Base-by-base conservation (phyloP, 495 filamentous ascomycete species). In the Daldinia bambusicola region DNA sequence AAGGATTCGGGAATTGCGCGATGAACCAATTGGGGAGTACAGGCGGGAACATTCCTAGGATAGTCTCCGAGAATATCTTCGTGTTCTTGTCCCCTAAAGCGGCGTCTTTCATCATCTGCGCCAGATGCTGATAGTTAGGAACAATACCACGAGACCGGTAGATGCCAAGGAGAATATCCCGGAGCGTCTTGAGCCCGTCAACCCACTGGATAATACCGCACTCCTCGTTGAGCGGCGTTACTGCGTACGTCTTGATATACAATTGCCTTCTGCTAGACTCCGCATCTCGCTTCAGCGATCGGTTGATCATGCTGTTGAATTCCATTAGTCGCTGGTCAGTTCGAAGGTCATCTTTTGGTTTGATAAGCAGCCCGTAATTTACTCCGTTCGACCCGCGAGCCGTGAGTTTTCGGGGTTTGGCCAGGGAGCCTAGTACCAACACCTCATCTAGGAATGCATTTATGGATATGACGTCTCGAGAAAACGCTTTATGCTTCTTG, bases 151-250 rank as follows among this genome's bases (percentile, higher is more conserved):
- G 90, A 69, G 92, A 84, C 67, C 89, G 89, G 74, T 98, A 93
- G 55, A 91, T 83, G 59, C 83, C 86, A 55, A 96, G 84, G 51
- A 99, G 82, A 76, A 98, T 97, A 68, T 99, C 95, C 59, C 95
- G 92, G 61, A 98, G 84, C 16, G 95, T 94, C 69, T 93, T 94
- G 63, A 98, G 89, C 32, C 95, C 94, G 70, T 98, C 93, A n/a
- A 99, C 93, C 95, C 95, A 99, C 81, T 99, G 94, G 70, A 99
- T 97, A 55, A 97, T 88, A 65, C 95, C 95, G 74, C 95, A 98
- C 80, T 98, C 95, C 79, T 99, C 95, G 75, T 98, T 98, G 51
- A 99, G 81, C 10, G 95, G 95, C 4, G 95, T 98, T 34, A 99
- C 95, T 16, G 91, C 92, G 74, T 99, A 98, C 4, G 95, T 98